phyloP scores from a whole-genome alignment of 805 yeast species.

The Vanderwaltozyma yarrowii region DNA sequence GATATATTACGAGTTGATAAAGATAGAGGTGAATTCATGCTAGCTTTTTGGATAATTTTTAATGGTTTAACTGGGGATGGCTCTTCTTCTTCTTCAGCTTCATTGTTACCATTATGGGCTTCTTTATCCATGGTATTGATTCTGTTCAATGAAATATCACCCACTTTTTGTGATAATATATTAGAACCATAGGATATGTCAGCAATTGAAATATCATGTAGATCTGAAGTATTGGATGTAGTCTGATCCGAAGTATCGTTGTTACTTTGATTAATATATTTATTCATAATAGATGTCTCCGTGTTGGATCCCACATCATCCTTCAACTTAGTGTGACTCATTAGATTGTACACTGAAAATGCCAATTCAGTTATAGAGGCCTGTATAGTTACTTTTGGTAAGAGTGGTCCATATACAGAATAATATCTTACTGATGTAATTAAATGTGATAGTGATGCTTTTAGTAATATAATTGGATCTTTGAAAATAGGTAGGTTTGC shows the following conservation, averaged over 20 bases:
- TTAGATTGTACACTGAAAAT: conserved; percentile 51
- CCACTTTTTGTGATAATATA: not conserved
- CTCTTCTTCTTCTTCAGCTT: not conserved
- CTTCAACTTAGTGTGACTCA: conserved; percentile 12
- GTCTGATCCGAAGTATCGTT: not conserved
- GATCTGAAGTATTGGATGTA: not conserved
- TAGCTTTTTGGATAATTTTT: conserved; percentile 49
- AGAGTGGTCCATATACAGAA: conserved; percentile 43
- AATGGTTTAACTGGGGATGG: conserved; percentile 54
- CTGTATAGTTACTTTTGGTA: conserved; percentile 64
- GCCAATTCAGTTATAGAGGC: conserved; percentile 67
- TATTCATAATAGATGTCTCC: not conserved
- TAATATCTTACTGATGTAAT: conserved; percentile 71
- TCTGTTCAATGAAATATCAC: not conserved
- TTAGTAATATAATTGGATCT: conserved; percentile 35
- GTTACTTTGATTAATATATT: not conserved
- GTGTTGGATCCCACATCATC: not conserved
- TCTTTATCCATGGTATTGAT: not conserved
- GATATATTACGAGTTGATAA: conserved; percentile 18
- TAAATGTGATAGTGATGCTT: conserved; percentile 62
- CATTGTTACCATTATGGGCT: not conserved
- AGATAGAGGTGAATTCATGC: not conserved
- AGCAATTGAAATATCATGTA: not conserved
- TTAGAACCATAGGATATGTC: not conserved
- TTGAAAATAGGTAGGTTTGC: conserved; percentile 19